phyloP scores from a whole-genome alignment of 352 stramenopile genomes.

The Phytophthora palmivora region DNA sequence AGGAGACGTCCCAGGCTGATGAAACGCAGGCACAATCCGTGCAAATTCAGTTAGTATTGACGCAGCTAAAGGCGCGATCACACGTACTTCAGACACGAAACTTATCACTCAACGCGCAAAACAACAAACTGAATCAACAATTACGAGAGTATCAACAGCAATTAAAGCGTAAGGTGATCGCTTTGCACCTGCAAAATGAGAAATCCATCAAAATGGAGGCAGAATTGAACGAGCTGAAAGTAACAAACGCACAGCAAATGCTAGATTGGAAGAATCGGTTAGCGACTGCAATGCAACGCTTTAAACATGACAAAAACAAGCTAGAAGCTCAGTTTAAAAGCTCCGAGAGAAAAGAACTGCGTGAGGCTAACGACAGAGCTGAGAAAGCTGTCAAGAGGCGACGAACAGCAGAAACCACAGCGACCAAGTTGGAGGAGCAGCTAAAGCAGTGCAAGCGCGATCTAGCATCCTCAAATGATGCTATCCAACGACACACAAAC shows the following conservation, averaged over 20 bases:
- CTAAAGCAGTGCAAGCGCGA: conserved; percentile 40
- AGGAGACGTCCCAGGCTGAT: conserved; percentile 58
- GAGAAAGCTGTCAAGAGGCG: conserved; percentile 38
- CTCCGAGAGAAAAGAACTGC: conserved; percentile 32
- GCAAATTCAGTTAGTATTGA: conserved; percentile 48
- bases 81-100: conserved; percentile 56
- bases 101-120: conserved; percentile 34
- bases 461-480: conserved; percentile 8
- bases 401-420: conserved; percentile 21
- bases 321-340: conserved; percentile 29
- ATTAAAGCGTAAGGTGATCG: conserved; percentile 30
- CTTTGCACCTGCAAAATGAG: conserved; percentile 39
- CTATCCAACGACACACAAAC: conserved; percentile 7
- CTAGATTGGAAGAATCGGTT: conserved; percentile 44
- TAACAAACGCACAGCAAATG: conserved; percentile 33
- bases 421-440: conserved; percentile 16
- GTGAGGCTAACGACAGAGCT: conserved; percentile 32
- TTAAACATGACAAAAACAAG: conserved; percentile 42
- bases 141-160: conserved; percentile 44
- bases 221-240: conserved; percentile 38
- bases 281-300: conserved; percentile 31
- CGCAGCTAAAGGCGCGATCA: conserved; percentile 50
- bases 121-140: conserved; percentile 40
- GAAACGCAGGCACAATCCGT: conserved; percentile 52
- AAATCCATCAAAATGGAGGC: conserved; percentile 43